Evolutionary conservation across 1,284 basidiomycete species (phyloP).

Genomic region (Clitocybe nebularis): DNA sequence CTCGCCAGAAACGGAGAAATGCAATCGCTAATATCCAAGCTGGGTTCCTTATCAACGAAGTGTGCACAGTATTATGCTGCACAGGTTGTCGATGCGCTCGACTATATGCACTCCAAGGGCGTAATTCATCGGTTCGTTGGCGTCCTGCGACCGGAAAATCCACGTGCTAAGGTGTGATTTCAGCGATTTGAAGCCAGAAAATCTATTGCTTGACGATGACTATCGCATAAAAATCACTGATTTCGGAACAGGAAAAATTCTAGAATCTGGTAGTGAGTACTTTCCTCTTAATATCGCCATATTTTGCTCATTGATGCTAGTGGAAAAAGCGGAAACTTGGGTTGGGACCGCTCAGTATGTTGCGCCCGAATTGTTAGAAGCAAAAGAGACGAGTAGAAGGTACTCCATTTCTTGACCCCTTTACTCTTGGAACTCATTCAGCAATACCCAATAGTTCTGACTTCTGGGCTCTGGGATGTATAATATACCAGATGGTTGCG

Average conservation of each 20-base stretch:
- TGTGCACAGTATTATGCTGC: conserved; percentile 84
- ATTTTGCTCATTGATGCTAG: conserved; percentile 26
- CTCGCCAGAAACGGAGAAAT: conserved; percentile 89
- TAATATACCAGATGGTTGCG: conserved; percentile 95
- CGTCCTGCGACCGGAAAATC: conserved; percentile 4
- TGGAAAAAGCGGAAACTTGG: conserved; percentile 72
- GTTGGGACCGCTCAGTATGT: conserved; percentile 98
- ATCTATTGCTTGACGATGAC: conserved; percentile 82
- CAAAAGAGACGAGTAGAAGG: conserved; percentile 72
- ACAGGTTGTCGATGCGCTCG: conserved; percentile 83
- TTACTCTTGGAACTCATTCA: conserved; percentile 20
- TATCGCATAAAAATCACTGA: conserved; percentile 94
- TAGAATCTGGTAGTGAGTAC: conserved; percentile 52
- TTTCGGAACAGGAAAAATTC: conserved; percentile 93
- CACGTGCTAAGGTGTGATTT: conserved; percentile 1
- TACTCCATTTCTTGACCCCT: conserved; percentile 21
- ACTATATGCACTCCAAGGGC: conserved; percentile 85
- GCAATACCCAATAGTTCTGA: conserved; percentile 72
- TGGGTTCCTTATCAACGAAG: conserved; percentile 77
- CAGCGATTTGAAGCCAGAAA: conserved; percentile 90
- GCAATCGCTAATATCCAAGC: conserved; percentile 70
- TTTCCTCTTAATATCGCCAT: conserved; percentile 14
- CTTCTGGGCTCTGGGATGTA: conserved; percentile 97
- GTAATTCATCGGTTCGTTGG: conserved; percentile 76
- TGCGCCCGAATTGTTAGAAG: conserved; percentile 85